Evolutionary conservation across 2,329 filamentous ascomycete genomes (phyloP).

Genomic region (Fusarium sp.): DNA sequence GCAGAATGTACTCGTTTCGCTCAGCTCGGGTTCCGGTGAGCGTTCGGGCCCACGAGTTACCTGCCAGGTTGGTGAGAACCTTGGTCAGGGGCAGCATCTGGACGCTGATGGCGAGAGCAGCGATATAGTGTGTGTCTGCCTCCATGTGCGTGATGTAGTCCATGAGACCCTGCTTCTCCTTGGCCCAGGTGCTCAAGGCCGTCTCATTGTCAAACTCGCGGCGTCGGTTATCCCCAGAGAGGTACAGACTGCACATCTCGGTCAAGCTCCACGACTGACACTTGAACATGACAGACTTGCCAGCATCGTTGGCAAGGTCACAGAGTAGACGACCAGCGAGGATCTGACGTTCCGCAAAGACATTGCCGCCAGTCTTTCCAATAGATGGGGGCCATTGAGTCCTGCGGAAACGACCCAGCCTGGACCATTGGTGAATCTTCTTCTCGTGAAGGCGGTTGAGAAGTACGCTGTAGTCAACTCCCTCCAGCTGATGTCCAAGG

Average conservation of each 20-base stretch:
- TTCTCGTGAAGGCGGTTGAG: constrained; percentile 86
- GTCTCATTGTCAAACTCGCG: constrained; percentile 88
- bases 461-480: constrained; percentile 92
- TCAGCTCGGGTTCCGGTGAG: constrained; percentile 95
- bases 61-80: constrained; percentile 92
- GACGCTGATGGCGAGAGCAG: constrained; percentile 84
- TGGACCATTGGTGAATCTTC: constrained; percentile 93
- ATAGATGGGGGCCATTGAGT: constrained; percentile 87
- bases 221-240: constrained; percentile 74
- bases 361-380: constrained; percentile 83
- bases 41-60: constrained; percentile 97
- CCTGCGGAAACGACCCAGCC: constrained; percentile 85
- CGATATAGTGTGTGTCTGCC: constrained; percentile 94
- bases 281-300: constrained; percentile 95
- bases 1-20: constrained; percentile 97
- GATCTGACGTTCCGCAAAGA: constrained; percentile 91
- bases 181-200: constrained; percentile 84
- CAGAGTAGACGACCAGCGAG: constrained; percentile 89
- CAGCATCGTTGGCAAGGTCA: constrained; percentile 93
- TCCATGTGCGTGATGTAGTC: constrained; percentile 95
- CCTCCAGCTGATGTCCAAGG: constrained; percentile 93
- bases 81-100: constrained; percentile 95
- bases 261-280: constrained; percentile 98
- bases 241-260: constrained; percentile 94
- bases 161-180: constrained; percentile 80